A percentile compares a stretch with the other conserved stretches of the same genome.
Evolutionary conservation across 106 monocot genomes (phyloP).

Genomic region (Chionographis japonica): DNA sequence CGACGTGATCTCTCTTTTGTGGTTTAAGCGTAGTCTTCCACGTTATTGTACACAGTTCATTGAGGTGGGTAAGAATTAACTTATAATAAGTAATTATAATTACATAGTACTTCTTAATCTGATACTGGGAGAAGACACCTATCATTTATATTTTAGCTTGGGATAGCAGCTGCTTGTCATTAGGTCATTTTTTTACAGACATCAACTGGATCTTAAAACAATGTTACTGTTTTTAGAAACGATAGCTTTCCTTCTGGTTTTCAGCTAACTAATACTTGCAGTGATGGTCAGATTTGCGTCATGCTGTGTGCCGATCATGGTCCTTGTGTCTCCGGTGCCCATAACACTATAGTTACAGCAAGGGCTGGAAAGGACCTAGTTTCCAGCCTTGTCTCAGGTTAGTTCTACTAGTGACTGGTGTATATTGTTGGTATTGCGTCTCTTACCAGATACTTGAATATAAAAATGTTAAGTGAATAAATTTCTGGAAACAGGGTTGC

Average conservation of each 20-base stretch:
- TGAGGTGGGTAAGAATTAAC: slow-evolving; percentile 47
- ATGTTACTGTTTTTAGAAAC: too few relatives aligned
- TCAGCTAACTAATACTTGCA: not conserved
- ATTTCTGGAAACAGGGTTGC: slow-evolving; percentile 50
- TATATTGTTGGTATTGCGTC: too few relatives aligned
- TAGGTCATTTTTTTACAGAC: not conserved
- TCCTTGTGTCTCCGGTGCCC: slow-evolving; percentile 97
- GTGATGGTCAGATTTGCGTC: slow-evolving; percentile 64
- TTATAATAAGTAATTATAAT: too few relatives aligned
- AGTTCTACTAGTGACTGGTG: not conserved
- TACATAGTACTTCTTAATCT: too few relatives aligned
- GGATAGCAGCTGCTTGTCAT: not conserved
- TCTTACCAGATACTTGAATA: too few relatives aligned
- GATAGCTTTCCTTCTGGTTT: not conserved
- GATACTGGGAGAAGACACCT: too few relatives aligned
- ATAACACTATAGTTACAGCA: slow-evolving; percentile 94
- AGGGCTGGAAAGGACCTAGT: slow-evolving; percentile 97
- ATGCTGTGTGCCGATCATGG: slow-evolving; percentile 99
- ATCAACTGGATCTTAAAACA: too few relatives aligned
- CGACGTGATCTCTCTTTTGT: slow-evolving; percentile 92
- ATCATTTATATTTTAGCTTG: too few relatives aligned
- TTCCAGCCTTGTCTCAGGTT: slow-evolving; percentile 95
- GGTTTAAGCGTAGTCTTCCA: slow-evolving; percentile 98
- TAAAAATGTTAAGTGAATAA: not conserved
- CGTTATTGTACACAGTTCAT: slow-evolving; percentile 98